These are phyloP conservation scores for Hymenotorrendiella dingleyae DNA, from an alignment of 2,329 filamentous ascomycete species.

Conservation along the genomic window DNA sequence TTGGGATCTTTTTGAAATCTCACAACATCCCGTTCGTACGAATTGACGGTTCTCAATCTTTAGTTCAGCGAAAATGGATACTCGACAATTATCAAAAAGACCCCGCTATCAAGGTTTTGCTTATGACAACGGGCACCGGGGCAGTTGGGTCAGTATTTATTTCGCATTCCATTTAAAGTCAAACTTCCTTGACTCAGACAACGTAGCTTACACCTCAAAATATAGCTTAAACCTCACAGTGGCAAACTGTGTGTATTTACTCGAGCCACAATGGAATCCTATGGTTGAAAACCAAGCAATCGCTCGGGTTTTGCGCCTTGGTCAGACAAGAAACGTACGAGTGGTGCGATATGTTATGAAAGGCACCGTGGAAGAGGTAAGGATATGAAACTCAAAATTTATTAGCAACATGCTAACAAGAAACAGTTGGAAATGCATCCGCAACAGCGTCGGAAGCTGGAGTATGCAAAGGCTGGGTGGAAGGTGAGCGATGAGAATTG, in stretches of 20 bases:
- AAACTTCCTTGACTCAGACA: neutral
- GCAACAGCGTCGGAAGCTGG: conserved; percentile 9
- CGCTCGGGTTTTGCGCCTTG: conserved; percentile 12
- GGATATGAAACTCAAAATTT: neutral
- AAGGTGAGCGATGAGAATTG: neutral
- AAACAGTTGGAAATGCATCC: conserved; percentile 7
- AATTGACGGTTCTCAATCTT: conserved; percentile 11
- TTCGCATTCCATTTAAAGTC: neutral
- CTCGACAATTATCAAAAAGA: conserved; percentile 11
- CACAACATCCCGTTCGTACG: conserved; percentile 9
- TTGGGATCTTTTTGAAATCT: conserved; percentile 7
- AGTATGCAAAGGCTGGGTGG: conserved; percentile 10
- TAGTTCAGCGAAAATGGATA: conserved; percentile 6
- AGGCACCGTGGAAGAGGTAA: conserved; percentile 19
- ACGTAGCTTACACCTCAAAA: neutral
- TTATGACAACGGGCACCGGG: conserved; percentile 20
- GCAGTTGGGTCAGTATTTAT: conserved; percentile 13
- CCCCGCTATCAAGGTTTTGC: conserved; percentile 7
- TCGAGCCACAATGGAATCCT: conserved; percentile 22
- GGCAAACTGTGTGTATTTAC: conserved; percentile 19
- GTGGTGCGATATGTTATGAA: conserved; percentile 19
- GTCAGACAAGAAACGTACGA: conserved; percentile 15
- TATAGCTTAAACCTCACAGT: conserved; percentile 16
- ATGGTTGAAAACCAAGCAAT: conserved; percentile 20
- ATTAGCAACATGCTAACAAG: neutral